Conservation (phyloP, 2,329 filamentous ascomycete species). For the Pestalotiopsis sp. region DNA sequence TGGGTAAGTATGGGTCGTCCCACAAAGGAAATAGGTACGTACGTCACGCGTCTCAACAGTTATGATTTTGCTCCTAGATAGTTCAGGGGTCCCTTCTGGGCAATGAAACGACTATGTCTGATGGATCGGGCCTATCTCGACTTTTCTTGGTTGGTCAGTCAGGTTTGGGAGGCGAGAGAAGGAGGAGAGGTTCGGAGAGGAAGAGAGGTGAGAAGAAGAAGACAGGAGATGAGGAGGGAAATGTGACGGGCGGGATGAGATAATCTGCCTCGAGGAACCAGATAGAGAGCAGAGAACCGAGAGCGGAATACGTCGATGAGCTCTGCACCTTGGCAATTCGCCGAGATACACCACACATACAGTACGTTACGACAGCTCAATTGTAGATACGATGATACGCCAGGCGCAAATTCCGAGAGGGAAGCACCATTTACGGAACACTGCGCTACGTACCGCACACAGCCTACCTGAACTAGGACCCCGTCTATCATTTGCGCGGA, state of each 20-base stretch:
- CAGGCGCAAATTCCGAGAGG: not conserved
- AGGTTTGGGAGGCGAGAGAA: conserved; percentile 17
- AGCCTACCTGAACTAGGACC: not conserved
- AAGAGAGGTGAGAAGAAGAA: conserved; percentile 25
- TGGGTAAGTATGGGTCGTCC: conserved; percentile 10
- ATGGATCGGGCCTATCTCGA: conserved; percentile 16
- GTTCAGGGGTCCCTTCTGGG: conserved; percentile 16
- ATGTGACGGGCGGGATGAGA: not conserved
- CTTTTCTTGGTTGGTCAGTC: conserved; percentile 5
- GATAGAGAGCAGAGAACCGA: not conserved
- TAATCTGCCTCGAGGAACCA: not conserved
- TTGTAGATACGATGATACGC: not conserved
- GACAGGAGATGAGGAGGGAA: not conserved
- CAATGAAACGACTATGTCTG: conserved; percentile 18
- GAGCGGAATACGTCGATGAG: not conserved
- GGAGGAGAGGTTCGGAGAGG: conserved; percentile 25
- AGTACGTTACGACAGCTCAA: not conserved
- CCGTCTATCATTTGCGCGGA: not conserved
- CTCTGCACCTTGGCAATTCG: not conserved
- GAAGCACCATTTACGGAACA: not conserved
- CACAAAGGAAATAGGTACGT: conserved; percentile 17
- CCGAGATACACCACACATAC: not conserved
- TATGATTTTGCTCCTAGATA: conserved; percentile 11
- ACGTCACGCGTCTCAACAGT: conserved; percentile 19
- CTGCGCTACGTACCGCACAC: not conserved